Evolutionary conservation across 2,329 filamentous ascomycete species (phyloP).

Genomic region (Ceratocystis huliohia): DNA sequence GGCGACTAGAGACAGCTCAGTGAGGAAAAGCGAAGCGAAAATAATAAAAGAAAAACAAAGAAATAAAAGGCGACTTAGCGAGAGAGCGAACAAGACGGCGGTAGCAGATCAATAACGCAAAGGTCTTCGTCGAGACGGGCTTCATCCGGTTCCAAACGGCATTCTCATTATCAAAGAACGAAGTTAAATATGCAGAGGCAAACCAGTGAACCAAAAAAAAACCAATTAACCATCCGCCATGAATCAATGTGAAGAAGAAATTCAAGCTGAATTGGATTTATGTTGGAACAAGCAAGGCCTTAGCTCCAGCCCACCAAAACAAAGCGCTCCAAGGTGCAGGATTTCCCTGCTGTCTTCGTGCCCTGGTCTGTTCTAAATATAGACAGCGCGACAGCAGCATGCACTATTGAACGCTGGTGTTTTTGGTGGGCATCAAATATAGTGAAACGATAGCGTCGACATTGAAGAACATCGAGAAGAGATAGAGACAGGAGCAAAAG

Average conservation of each 20-base stretch:
- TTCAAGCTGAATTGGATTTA: background rate
- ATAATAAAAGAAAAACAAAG: background rate
- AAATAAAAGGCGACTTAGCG: background rate
- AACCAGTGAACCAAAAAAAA: background rate
- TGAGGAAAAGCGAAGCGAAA: background rate
- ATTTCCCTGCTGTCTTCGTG: background rate
- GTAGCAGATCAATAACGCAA: background rate
- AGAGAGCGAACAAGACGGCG: background rate
- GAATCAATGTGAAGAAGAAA: background rate
- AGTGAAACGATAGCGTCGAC: background rate
- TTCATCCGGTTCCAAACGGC: conserved; percentile 7
- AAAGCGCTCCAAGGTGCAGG: background rate
- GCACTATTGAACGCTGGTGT: background rate
- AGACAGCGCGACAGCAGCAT: background rate
- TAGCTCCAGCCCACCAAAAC: conserved; percentile 9
- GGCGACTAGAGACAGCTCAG: background rate
- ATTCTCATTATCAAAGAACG: conserved; percentile 2
- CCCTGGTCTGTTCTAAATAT: conserved; percentile 4
- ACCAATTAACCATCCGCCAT: background rate
- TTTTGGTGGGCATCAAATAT: background rate
- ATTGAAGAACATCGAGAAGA: background rate
- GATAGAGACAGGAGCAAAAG: background rate
- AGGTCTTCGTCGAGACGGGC: conserved; percentile 1
- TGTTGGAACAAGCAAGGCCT: background rate
- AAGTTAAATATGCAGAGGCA: background rate